A percentile compares a stretch with the other conserved stretches of the same genome.
Evolutionary conservation across 2,329 filamentous ascomycete species (phyloP).

Genomic region (Neofusicoccum parvum): DNA sequence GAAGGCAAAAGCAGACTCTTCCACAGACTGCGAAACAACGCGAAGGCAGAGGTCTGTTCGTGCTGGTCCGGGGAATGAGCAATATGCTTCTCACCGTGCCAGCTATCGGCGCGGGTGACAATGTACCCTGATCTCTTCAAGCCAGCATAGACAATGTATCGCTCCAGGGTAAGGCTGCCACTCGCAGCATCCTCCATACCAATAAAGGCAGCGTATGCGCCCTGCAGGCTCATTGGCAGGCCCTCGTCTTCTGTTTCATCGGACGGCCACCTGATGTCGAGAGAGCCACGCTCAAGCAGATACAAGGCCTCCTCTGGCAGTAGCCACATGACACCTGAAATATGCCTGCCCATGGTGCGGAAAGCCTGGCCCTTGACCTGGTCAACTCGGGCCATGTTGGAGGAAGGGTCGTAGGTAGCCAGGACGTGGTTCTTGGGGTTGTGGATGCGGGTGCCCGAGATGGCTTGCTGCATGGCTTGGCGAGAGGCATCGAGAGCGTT

Average conservation of each 20-base stretch:
- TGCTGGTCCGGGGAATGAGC: neutral
- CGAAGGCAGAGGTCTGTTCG: neutral
- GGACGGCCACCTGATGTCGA: constrained; percentile 84
- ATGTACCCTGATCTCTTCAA: constrained; percentile 82
- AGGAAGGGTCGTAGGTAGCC: constrained; percentile 73
- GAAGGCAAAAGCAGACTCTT: neutral
- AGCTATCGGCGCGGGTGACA: constrained; percentile 69
- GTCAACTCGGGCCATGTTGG: constrained; percentile 63
- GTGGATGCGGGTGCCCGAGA: constrained; percentile 76
- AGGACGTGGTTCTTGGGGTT: constrained; percentile 65
- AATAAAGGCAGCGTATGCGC: constrained; percentile 82
- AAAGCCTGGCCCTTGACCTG: constrained; percentile 72
- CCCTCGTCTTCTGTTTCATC: constrained; percentile 47
- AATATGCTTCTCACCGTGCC: constrained; percentile 33
- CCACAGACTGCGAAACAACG: constrained; percentile 8
- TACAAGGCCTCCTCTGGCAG: constrained; percentile 91
- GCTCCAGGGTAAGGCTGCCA: constrained; percentile 66
- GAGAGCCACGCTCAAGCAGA: constrained; percentile 79
- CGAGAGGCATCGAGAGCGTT: constrained; percentile 78
- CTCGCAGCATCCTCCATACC: constrained; percentile 62
- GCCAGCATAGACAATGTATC: constrained; percentile 85
- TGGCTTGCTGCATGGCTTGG: constrained; percentile 83
- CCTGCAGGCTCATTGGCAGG: constrained; percentile 87
- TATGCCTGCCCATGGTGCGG: constrained; percentile 69
- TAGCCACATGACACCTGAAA: constrained; percentile 67